Evolutionary conservation across 306 rosid species (phyloP), one percentile per base, ranked within the genome.

Genomic region (Vigna trinervia): DNA sequence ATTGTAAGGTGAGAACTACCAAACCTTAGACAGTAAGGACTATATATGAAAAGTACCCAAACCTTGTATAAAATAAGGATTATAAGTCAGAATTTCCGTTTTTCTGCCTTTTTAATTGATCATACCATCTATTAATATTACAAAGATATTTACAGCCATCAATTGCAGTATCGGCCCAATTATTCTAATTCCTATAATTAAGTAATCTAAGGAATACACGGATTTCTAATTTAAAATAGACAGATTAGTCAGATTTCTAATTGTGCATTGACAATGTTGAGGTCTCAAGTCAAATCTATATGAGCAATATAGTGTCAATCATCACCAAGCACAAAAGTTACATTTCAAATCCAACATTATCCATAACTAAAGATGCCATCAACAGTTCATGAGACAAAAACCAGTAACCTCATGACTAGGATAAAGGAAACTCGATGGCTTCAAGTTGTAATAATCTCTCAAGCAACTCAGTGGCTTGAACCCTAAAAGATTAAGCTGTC

Each of bases 381-480:
- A 43, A 53, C 77, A 64, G 74, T 47, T 67, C 39, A 78, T 26
- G 84, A 65, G 70, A 76, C 58, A 50, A 76, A 9, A 73, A 82
- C 71, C 69, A 74, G 41, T 46, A 69, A 92, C 98, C 98, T 94
- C 93, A 28, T 94, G 89, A 62, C 84, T 89, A 4, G 98, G 98
- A 68, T 84, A 92, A 69, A 94, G 82, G 81, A 94, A 90, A 57
- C 96, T 94, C 20, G 98, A 89, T 54, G 98, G 93, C 90, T 89
- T 89, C 89, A 92, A 83, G 85, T 94, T 94, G 91, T 94, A 90
- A 85, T 89, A 88, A 73, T 92, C 95, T 89, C 89, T 90, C 87
- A 94, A 88, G 88, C 95, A 90, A 82, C 87, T 89, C 76, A 90
- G 69, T 75, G 97, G 93, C 89, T 92, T 94, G 93, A 94, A 94